These are phyloP conservation scores for Turritis glabra DNA, from an alignment of 345 rosid species.

Conservation along the genomic window DNA sequence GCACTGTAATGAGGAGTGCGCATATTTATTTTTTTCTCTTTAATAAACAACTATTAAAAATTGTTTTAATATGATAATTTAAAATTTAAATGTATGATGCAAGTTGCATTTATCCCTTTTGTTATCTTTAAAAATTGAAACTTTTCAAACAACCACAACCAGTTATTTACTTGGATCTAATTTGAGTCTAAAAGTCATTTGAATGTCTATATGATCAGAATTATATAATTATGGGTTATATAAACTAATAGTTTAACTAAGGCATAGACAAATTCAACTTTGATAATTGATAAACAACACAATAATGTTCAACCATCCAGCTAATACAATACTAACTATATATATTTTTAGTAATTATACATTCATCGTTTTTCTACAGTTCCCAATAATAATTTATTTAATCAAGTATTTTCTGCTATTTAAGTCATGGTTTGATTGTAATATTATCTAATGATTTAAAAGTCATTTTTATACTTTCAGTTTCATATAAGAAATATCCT, in stretches of 20 bases:
- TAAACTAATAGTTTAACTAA: background rate
- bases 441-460: too few relatives aligned
- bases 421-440: too few relatives aligned
- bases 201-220: background rate
- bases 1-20: conserved; percentile 35
- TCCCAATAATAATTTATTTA: too few relatives aligned
- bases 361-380: too few relatives aligned
- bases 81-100: background rate
- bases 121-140: background rate
- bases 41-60: background rate
- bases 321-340: too few relatives aligned
- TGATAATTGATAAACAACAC: background rate
- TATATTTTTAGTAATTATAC: too few relatives aligned
- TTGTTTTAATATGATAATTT: conserved; percentile 10
- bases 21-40: conserved; percentile 10
- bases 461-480: too few relatives aligned
- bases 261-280: background rate
- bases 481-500: too few relatives aligned
- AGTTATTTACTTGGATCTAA: background rate
- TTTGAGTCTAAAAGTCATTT: background rate
- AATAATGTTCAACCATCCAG: background rate
- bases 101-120: conserved; percentile 23
- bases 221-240: background rate
- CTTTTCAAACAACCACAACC: background rate
- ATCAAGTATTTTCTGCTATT: too few relatives aligned